Percentiles rank a stretch among this genome's conserved stretches.
phyloP scores from a whole-genome alignment of 2,329 filamentous ascomycete species.

The Xylariaceae sp. region DNA sequence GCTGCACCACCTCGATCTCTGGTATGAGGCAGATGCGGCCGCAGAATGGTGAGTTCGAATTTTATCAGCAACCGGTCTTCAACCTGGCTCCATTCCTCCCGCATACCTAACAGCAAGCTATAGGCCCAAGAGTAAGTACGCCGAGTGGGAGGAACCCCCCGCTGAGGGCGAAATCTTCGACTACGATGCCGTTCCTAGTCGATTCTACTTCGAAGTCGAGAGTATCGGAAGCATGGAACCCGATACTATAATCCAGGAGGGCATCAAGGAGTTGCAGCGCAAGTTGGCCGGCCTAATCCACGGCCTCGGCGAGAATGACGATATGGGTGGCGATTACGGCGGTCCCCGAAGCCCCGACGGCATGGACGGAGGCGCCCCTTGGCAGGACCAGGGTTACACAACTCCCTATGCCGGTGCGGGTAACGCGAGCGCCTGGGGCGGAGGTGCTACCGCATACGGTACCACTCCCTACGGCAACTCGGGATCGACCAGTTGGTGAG shows the following conservation, averaged over 20 bases:
- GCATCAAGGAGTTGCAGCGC: slow-evolving; percentile 80
- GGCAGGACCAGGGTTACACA: slow-evolving; percentile 61
- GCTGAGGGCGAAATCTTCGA: slow-evolving; percentile 84
- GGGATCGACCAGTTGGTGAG: slow-evolving; percentile 48
- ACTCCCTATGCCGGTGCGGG: slow-evolving; percentile 60
- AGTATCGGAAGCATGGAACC: slow-evolving; percentile 82
- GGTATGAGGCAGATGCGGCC: slow-evolving; percentile 81
- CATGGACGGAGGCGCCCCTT: slow-evolving; percentile 53
- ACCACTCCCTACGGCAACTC: slow-evolving; percentile 47
- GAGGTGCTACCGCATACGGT: slow-evolving; percentile 36
- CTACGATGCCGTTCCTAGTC: slow-evolving; percentile 76
- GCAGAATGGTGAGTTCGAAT: slow-evolving; percentile 69
- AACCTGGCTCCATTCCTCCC: background rate
- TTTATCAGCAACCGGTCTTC: background rate
- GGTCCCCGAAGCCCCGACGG: slow-evolving; percentile 62
- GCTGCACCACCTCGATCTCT: slow-evolving; percentile 83
- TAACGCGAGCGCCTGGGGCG: slow-evolving; percentile 61
- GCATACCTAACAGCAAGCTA: slow-evolving; percentile 35
- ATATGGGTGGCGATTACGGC: slow-evolving; percentile 55
- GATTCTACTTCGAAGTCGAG: slow-evolving; percentile 94
- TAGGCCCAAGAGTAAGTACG: slow-evolving; percentile 78
- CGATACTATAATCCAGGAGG: slow-evolving; percentile 81
- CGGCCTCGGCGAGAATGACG: slow-evolving; percentile 50
- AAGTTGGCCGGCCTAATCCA: slow-evolving; percentile 80
- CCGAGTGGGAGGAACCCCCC: slow-evolving; percentile 70